Conservation (phyloP, 441 rosid species). For the Jatropha podagrica region DNA sequence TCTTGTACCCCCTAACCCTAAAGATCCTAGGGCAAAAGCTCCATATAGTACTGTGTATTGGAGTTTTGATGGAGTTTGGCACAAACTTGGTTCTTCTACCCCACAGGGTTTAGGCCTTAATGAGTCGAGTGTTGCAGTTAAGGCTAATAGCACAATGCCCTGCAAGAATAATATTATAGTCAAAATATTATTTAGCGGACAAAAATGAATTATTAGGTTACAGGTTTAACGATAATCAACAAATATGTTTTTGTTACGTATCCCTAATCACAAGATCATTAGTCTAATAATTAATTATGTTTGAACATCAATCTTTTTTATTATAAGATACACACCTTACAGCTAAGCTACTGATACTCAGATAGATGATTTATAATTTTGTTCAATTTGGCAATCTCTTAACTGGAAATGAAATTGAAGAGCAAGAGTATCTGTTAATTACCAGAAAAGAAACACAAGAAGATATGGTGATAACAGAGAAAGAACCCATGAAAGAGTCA, state of each 20-base stretch:
- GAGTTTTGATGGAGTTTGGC: constrained; percentile 33
- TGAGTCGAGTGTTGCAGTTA: constrained; percentile 31
- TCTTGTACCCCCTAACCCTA: constrained; percentile 40
- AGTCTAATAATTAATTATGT: too few relatives aligned
- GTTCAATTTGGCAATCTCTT: too few relatives aligned
- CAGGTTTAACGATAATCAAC: too few relatives aligned
- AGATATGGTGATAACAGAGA: constrained; percentile 20
- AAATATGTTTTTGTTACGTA: too few relatives aligned
- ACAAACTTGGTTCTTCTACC: constrained; percentile 25
- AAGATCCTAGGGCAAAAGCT: constrained; percentile 32
- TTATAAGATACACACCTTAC: too few relatives aligned
- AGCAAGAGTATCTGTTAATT: background rate
- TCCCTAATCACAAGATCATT: too few relatives aligned
- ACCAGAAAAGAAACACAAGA: constrained; percentile 29
- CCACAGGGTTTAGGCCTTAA: constrained; percentile 36
- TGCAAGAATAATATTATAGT: constrained; percentile 14
- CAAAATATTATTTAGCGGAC: background rate
- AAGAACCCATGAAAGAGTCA: constrained; percentile 29
- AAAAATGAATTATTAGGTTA: too few relatives aligned
- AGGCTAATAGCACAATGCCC: constrained; percentile 39
- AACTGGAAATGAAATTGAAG: background rate
- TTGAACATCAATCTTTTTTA: too few relatives aligned
- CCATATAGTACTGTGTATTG: constrained; percentile 36
- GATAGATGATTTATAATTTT: background rate
- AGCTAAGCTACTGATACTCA: background rate